Percentiles rank a stretch among this genome's conserved stretches.
These are phyloP conservation scores for Candida fluviatilis DNA, from an alignment of 805 yeast genomes.

Conservation along the genomic window DNA sequence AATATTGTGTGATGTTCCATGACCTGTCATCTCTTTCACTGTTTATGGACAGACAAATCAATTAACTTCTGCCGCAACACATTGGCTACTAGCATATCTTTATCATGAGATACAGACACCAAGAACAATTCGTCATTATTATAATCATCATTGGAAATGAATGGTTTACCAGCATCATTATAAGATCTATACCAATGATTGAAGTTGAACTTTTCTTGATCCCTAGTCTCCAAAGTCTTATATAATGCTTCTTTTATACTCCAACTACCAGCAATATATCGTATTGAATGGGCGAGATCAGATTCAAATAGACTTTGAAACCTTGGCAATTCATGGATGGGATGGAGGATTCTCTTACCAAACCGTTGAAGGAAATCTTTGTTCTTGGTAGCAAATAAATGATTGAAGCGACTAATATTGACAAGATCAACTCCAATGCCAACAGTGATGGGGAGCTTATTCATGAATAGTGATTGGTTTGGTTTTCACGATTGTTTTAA, in stretches of 20 bases:
- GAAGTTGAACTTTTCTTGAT: slow-evolving; percentile 54
- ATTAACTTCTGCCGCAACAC: slow-evolving; percentile 40
- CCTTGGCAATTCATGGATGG: slow-evolving; percentile 33
- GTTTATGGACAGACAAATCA: neutral
- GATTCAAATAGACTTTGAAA: slow-evolving; percentile 17
- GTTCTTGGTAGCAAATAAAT: slow-evolving; percentile 33
- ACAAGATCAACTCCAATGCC: slow-evolving; percentile 61
- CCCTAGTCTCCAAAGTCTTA: slow-evolving; percentile 48
- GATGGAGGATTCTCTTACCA: slow-evolving; percentile 48
- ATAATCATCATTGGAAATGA: slow-evolving; percentile 29
- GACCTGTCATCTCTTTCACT: no score
- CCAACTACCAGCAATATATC: slow-evolving; percentile 57
- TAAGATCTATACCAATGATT: slow-evolving; percentile 53
- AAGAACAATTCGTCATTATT: slow-evolving; percentile 43
- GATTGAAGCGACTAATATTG: slow-evolving; percentile 40
- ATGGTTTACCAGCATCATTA: slow-evolving; percentile 42
- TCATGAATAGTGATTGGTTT: no score
- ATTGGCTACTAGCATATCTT: slow-evolving; percentile 51
- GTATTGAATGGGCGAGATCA: slow-evolving; percentile 22
- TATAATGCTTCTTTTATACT: slow-evolving; percentile 71
- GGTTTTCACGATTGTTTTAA: no score
- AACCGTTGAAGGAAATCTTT: slow-evolving; percentile 33
- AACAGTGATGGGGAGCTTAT: slow-evolving; percentile 11
- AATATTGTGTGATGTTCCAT: no score
- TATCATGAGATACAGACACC: slow-evolving; percentile 63